Base-by-base conservation (phyloP, 192 early-diverging fungal genomes). In the Gigaspora rosea region DNA sequence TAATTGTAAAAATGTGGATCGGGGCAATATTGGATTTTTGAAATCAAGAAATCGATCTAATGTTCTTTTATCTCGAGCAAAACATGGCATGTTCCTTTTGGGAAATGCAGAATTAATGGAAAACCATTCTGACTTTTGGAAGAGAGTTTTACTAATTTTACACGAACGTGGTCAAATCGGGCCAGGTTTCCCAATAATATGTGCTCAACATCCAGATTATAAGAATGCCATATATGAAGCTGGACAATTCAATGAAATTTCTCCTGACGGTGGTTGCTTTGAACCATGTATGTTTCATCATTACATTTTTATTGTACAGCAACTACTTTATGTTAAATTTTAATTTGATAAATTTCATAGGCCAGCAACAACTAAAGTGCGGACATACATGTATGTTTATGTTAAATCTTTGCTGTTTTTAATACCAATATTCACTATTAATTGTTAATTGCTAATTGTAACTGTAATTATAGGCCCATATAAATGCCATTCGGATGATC, bases 81-180 rank as follows among this genome's bases (percentile, higher is more conserved):
- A 85, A 49, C 88, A 90, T 73, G 89, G 89, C 6, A 85, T 90
- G 86, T 90, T 80, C 41, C 70, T 90, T 11, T 58, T 90, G 18
- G 89, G 89, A 3, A 85, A 88, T 35, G 74, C 84, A 0, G 48
- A 56, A 0, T 70, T 88, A 1, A 82, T 88, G 74, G 62, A 50
- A 54, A 47, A 61, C 1, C 41, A 71, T 22, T 65, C 75, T 13
- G 22, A 64, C 1, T 79, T 86, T 8, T 89, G 88, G 88, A 71
- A 72, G 48, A 59, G 41, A 2, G 82, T 89, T 8, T 80, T 89
- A 8, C n/a, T 79, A 0, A 77, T 84, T 11, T 67, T 88, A 11
- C 57, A 75, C 1, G 27, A 54, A 1, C 36, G 81, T 33, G 82
- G 78, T 11, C 71, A 78, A 35, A 50, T 89, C n/a, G 81, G 84